Evolutionary conservation across 345 rosid species (phyloP).

Genomic region (Populus deltoides): DNA sequence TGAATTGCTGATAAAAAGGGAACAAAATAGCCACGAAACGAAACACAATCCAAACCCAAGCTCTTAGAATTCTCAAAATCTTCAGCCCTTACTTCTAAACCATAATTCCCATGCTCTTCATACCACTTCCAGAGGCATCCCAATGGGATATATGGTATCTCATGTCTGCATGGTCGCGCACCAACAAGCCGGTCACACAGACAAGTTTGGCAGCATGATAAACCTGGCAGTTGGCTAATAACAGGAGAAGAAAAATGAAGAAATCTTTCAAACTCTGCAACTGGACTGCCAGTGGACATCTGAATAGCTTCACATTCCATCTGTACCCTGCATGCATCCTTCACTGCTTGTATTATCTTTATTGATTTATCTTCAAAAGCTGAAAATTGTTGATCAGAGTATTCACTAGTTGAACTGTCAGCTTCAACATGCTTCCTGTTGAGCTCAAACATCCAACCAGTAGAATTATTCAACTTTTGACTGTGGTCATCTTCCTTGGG

Average conservation of each 20-base stretch:
- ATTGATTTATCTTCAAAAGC: constrained; percentile 22
- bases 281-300: constrained; percentile 43
- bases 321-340: constrained; percentile 34
- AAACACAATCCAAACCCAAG: constrained; percentile 40
- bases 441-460: constrained; percentile 8
- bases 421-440: constrained; percentile 15
- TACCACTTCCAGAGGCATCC: constrained; percentile 58
- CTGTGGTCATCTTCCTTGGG: constrained; percentile 10
- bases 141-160: constrained; percentile 38
- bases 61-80: constrained; percentile 39
- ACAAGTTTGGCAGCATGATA: constrained; percentile 30
- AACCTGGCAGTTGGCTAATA: constrained; percentile 23
- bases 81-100: constrained; percentile 52
- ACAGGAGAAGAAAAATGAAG: constrained; percentile 49
- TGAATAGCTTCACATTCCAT: constrained; percentile 50
- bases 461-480: constrained; percentile 6
- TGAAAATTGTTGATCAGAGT: constrained; percentile 14
- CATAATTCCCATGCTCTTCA: constrained; percentile 49
- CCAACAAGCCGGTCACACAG: constrained; percentile 19
- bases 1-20: constrained; percentile 60
- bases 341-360: constrained; percentile 34
- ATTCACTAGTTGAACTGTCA: constrained; percentile 17
- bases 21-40: constrained; percentile 53
- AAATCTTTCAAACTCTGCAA: constrained; percentile 55
- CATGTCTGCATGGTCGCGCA: constrained; percentile 35